A percentile compares a stretch with the other conserved stretches of the same genome.
Conservation (phyloP, 345 rosid genomes). For the Arabis alpina region DNA sequence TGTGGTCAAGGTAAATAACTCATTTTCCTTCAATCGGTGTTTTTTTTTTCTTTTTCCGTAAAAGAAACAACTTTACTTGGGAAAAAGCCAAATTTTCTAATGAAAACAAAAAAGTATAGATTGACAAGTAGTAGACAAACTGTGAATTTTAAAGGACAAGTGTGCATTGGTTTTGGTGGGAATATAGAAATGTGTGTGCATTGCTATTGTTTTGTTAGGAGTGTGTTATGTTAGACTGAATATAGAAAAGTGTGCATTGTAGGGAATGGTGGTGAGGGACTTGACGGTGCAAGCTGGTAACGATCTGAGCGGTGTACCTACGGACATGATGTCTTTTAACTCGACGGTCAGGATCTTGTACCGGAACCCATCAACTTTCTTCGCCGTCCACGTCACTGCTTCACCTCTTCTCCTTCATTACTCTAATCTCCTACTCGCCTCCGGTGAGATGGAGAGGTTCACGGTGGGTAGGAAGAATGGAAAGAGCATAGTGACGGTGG, state of each 20-base stretch:
- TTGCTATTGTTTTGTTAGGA: no score
- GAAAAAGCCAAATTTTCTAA: slow-evolving; percentile 19
- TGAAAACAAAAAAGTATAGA: not conserved
- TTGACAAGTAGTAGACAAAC: not conserved
- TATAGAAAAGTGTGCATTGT: slow-evolving; percentile 24
- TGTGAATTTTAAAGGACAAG: not conserved
- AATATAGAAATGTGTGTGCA: slow-evolving; percentile 1
- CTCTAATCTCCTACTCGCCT: slow-evolving; percentile 76
- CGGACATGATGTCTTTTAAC: slow-evolving; percentile 90
- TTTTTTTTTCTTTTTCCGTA: slow-evolving; percentile 26
- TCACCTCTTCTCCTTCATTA: slow-evolving; percentile 74
- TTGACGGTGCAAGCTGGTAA: slow-evolving; percentile 88
- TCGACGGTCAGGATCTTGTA: slow-evolving; percentile 88
- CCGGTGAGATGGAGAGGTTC: slow-evolving; percentile 90
- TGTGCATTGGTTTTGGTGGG: slow-evolving; percentile 2
- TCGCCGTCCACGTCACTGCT: slow-evolving; percentile 88
- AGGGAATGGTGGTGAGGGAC: slow-evolving; percentile 82
- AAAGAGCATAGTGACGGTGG: slow-evolving; percentile 53
- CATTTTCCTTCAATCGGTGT: not conserved
- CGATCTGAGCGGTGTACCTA: slow-evolving; percentile 81
- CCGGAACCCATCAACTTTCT: slow-evolving; percentile 83
- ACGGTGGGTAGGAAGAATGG: slow-evolving; percentile 62
- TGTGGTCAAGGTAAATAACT: slow-evolving; percentile 54
- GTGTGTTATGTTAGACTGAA: no score
- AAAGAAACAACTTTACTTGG: slow-evolving; percentile 24